A percentile compares a stretch with the other conserved stretches of the same genome.
Evolutionary conservation across 495 filamentous ascomycete species (phyloP).

Genomic region (Penicillium pancosmium): DNA sequence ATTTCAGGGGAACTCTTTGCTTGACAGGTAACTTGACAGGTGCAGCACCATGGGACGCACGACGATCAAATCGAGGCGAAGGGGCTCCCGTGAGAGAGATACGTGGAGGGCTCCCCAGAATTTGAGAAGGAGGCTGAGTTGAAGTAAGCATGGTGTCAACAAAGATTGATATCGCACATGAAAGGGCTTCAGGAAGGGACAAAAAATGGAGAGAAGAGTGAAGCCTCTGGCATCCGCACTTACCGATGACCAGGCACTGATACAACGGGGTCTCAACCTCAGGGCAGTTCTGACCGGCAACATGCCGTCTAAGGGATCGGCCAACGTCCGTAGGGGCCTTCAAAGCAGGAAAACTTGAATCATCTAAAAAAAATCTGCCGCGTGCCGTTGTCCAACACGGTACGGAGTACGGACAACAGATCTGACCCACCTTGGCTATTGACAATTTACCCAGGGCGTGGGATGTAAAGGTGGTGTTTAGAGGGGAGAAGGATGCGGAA

Average conservation of each 20-base stretch:
- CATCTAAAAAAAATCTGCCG: constrained; percentile 16
- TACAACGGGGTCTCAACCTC: constrained; percentile 15
- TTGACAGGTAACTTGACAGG: constrained; percentile 19
- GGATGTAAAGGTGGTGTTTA: background rate
- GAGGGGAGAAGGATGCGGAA: constrained; percentile 16
- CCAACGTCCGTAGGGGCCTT: constrained; percentile 20
- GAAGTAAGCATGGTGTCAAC: constrained; percentile 27
- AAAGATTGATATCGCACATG: constrained; percentile 2
- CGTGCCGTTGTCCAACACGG: constrained; percentile 14
- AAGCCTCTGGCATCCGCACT: constrained; percentile 16
- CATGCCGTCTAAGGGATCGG: constrained; percentile 21
- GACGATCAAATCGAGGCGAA: constrained; percentile 13
- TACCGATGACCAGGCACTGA: constrained; percentile 21
- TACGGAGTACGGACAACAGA: constrained; percentile 3
- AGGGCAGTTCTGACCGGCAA: constrained; percentile 14
- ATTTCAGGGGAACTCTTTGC: constrained; percentile 34
- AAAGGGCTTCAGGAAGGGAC: background rate
- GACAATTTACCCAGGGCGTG: constrained; percentile 1
- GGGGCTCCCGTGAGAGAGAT: constrained; percentile 18
- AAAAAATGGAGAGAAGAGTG: constrained; percentile 2
- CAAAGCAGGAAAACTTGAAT: constrained; percentile 17
- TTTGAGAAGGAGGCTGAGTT: constrained; percentile 19
- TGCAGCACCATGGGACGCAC: constrained; percentile 14
- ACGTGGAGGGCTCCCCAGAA: constrained; percentile 14
- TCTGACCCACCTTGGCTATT: constrained; percentile 14